Evolutionary conservation across 1,284 basidiomycete species (phyloP).

Genomic region (Malassezia pachydermatis): DNA sequence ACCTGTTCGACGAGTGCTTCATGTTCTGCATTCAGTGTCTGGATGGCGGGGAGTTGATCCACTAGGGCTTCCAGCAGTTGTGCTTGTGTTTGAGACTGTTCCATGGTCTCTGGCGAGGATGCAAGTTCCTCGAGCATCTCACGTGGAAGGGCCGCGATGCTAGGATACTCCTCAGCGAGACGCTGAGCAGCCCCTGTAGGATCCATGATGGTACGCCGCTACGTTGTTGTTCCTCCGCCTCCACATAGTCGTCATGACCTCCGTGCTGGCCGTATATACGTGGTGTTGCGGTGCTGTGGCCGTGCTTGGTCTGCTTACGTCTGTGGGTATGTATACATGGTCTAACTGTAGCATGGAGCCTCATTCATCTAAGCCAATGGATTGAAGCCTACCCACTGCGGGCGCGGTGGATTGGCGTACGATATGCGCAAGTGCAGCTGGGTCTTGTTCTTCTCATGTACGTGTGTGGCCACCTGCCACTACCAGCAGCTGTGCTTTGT

Average conservation of each 20-base stretch:
- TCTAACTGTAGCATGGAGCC: constrained; percentile 1
- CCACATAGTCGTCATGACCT: background rate
- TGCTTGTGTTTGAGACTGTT: constrained; percentile 1
- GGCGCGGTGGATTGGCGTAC: constrained; percentile 6
- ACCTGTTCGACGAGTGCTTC: constrained; percentile 22
- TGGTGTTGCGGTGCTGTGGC: background rate
- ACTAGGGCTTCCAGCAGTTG: constrained; percentile 33
- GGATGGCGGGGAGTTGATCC: constrained; percentile 25
- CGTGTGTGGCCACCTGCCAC: background rate
- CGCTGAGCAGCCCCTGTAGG: background rate
- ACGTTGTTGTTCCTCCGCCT: background rate
- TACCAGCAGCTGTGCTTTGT: background rate
- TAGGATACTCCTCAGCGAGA: constrained; percentile 23
- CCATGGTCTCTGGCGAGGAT: constrained; percentile 5
- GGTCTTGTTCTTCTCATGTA: background rate
- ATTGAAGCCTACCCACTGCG: constrained; percentile 9
- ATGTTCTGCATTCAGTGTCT: constrained; percentile 21
- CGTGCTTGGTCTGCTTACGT: background rate
- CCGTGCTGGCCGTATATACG: constrained; percentile 7
- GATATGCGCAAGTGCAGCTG: constrained; percentile 2
- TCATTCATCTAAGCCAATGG: constrained; percentile 12
- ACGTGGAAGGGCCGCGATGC: constrained; percentile 22
- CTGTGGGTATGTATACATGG: constrained; percentile 4
- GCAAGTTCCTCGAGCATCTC: constrained; percentile 29
- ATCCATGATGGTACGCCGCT: background rate